Evolutionary conservation across 1,284 basidiomycete species (phyloP).

Genomic region (Flammula alnicola): DNA sequence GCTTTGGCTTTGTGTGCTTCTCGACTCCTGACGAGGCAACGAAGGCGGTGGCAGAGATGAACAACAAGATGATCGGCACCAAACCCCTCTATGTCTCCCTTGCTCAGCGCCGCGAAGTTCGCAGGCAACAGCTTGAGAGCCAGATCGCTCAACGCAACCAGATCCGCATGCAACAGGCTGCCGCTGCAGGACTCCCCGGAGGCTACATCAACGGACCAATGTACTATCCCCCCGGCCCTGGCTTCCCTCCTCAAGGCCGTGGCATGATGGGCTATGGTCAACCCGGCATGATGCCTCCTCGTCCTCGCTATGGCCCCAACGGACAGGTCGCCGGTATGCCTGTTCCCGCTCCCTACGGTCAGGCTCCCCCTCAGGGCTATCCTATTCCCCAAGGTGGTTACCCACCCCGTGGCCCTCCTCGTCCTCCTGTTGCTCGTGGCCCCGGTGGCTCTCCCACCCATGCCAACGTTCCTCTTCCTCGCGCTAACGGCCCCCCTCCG

Average conservation of each 20-base stretch:
- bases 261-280: slow-evolving; percentile 85
- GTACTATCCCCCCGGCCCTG: slow-evolving; percentile 88
- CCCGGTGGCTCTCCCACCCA: slow-evolving; percentile 66
- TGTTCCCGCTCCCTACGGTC: slow-evolving; percentile 70
- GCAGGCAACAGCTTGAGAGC: slow-evolving; percentile 97
- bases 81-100: slow-evolving; percentile 99
- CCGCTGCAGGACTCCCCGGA: slow-evolving; percentile 81
- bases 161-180: slow-evolving; percentile 93
- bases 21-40: slow-evolving; percentile 98
- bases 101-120: slow-evolving; percentile 97
- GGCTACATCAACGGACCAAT: slow-evolving; percentile 86
- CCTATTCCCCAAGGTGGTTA: slow-evolving; percentile 62
- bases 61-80: slow-evolving; percentile 99
- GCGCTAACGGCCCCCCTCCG: slow-evolving; percentile 56
- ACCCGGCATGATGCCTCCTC: slow-evolving; percentile 86
- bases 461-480: slow-evolving; percentile 61
- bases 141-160: slow-evolving; percentile 98
- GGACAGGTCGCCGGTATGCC: slow-evolving; percentile 80
- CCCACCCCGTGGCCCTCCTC: slow-evolving; percentile 58
- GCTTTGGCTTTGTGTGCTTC: slow-evolving; percentile 99
- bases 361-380: slow-evolving; percentile 67
- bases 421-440: slow-evolving; percentile 59
- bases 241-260: slow-evolving; percentile 82
- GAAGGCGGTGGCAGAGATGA: slow-evolving; percentile 99
- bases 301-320: slow-evolving; percentile 81